phyloP scores from a whole-genome alignment of 805 yeast genomes.

The Zygotorulaspora danielsina region DNA sequence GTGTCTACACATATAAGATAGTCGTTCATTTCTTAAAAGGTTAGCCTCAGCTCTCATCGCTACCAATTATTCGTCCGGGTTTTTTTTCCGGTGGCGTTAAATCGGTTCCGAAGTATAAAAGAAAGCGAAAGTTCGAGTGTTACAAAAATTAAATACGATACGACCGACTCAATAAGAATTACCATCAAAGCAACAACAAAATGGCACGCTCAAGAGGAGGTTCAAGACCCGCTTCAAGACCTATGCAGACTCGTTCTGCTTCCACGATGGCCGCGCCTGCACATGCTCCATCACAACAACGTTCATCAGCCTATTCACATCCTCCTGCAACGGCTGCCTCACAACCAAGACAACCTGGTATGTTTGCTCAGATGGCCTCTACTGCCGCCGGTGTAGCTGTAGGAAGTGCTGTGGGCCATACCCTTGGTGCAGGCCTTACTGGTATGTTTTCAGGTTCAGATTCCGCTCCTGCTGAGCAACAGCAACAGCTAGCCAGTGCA shows the following conservation, averaged over 20 bases:
- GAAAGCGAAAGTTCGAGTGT: neutral
- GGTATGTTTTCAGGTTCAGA: constrained; percentile 62
- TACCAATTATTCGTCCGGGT: no score
- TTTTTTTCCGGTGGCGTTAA: neutral
- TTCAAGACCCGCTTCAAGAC: constrained; percentile 42
- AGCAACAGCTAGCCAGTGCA: constrained; percentile 34
- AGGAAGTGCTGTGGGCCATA: constrained; percentile 96
- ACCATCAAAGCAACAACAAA: no score
- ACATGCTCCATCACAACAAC: constrained; percentile 28
- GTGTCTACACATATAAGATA: no score
- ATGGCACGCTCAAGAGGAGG: constrained; percentile 44
- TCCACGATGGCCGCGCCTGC: constrained; percentile 71
- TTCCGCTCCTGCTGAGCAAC: constrained; percentile 46
- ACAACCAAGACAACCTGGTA: constrained; percentile 68
- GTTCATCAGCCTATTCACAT: constrained; percentile 41
- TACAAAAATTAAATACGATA: no score
- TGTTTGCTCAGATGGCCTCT: constrained; percentile 95
- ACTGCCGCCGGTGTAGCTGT: constrained; percentile 99
- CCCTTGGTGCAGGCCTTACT: constrained; percentile 90
- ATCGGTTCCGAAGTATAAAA: neutral
- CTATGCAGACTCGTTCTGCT: constrained; percentile 63
- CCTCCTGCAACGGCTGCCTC: constrained; percentile 52
- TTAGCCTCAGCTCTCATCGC: no score
- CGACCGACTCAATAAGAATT: no score
- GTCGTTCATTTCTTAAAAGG: no score